A percentile compares a stretch with the other conserved stretches of the same genome.
Conservation (phyloP, 495 filamentous ascomycete genomes). For the Lasiosphaeria miniovina region DNA sequence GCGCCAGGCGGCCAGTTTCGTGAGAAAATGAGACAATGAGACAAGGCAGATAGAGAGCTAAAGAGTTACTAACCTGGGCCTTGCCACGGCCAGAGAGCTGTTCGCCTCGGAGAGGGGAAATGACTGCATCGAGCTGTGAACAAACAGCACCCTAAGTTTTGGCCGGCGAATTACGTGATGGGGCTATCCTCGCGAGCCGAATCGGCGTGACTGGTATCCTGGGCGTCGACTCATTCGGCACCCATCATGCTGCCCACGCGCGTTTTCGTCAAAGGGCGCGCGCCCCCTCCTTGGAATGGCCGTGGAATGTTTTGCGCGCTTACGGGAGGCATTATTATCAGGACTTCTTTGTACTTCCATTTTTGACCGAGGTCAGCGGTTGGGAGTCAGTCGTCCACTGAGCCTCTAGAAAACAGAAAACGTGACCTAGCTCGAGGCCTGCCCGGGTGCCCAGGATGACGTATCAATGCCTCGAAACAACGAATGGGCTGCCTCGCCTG, state of each 20-base stretch:
- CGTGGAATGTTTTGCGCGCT: not conserved
- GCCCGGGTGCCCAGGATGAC: not conserved
- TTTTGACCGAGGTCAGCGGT: not conserved
- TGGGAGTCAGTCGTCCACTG: not conserved
- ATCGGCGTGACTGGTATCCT: not conserved
- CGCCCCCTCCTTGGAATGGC: no score
- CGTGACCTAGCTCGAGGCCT: not conserved
- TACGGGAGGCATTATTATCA: not conserved
- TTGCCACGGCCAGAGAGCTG: no score
- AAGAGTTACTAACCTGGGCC: no score
- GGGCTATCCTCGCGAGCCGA: not conserved
- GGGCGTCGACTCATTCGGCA: not conserved
- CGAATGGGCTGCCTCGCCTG: not conserved
- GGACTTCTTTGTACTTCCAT: not conserved
- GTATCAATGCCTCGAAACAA: not conserved
- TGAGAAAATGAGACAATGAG: not conserved
- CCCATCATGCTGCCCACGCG: not conserved
- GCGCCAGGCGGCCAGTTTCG: constrained; percentile 1
- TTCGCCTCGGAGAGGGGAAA: no score
- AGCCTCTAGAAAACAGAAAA: not conserved
- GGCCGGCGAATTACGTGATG: not conserved
- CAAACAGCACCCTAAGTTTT: no score
- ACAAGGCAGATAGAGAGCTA: no score
- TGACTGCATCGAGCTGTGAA: no score
- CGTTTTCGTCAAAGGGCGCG: no score